Percentiles rank a stretch among this genome's conserved stretches.
phyloP scores from a whole-genome alignment of 2,329 filamentous ascomycete species.

The Hypoxylon sp. region DNA sequence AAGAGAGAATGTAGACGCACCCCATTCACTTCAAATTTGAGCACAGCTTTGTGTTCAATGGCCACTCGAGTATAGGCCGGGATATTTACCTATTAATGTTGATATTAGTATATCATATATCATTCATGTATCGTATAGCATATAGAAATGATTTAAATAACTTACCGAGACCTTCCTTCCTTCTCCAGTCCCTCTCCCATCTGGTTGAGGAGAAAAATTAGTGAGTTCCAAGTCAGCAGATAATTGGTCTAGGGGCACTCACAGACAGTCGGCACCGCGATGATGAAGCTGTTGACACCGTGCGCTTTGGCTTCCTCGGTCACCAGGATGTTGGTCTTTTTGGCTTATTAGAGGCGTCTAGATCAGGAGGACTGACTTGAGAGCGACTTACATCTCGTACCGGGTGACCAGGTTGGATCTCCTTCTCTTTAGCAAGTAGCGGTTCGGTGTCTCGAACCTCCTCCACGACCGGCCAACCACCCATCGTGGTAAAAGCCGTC shows the following conservation, averaged over 20 bases:
- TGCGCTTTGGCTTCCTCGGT: constrained; percentile 42
- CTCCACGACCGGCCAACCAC: constrained; percentile 46
- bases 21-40: constrained; percentile 46
- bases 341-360: background rate
- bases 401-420: constrained; percentile 38
- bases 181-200: constrained; percentile 46
- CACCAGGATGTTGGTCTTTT: constrained; percentile 43
- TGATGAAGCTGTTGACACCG: constrained; percentile 43
- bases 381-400: constrained; percentile 41
- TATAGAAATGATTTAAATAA: no score
- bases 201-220: constrained; percentile 37
- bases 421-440: constrained; percentile 44
- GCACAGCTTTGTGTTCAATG: constrained; percentile 41
- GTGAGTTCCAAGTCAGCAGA: background rate
- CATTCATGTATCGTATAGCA: no score
- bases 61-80: constrained; percentile 44
- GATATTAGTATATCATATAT: no score
- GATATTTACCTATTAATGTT: no score
- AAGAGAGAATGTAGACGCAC: constrained; percentile 44
- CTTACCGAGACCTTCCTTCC: constrained; percentile 48
- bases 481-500: constrained; percentile 40
- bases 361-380: background rate
- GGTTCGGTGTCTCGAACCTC: constrained; percentile 44
- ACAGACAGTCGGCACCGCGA: constrained; percentile 45
- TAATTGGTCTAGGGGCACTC: constrained; percentile 12